Evolutionary conservation across 177 flowering plant species (phyloP).

Genomic region (Vitis hybrid): DNA sequence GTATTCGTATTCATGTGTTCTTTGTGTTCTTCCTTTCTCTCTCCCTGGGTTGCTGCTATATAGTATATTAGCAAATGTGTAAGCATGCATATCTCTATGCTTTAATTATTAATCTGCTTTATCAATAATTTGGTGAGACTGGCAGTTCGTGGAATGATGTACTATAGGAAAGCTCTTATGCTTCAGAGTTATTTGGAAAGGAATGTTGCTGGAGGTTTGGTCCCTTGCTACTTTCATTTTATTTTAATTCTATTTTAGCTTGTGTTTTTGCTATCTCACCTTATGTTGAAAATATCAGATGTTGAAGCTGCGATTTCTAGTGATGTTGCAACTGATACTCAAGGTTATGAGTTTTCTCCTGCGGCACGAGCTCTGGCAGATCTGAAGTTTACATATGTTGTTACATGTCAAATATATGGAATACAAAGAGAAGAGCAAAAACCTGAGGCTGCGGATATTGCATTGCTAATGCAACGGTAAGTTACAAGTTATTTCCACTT

Average conservation of each 20-base stretch:
- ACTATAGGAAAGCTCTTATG: conserved; percentile 95
- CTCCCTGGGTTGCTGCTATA: no score
- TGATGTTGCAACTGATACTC: conserved; percentile 50
- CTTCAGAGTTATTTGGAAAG: conserved; percentile 90
- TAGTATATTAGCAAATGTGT: background rate
- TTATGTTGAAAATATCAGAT: conserved; percentile 38
- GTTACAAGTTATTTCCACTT: background rate
- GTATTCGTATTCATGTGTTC: no score
- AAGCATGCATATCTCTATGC: background rate
- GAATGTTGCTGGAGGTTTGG: conserved; percentile 59
- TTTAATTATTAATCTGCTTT: background rate
- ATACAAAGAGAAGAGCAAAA: conserved; percentile 94
- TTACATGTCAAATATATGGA: conserved; percentile 98
- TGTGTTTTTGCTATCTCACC: conserved; percentile 14
- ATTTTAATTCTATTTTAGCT: background rate
- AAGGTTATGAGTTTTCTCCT: conserved; percentile 91
- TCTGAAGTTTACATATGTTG: conserved; percentile 93
- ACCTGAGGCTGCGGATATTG: conserved; percentile 94
- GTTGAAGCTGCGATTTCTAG: conserved; percentile 46
- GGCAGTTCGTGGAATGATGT: conserved; percentile 99
- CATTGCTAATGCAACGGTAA: conserved; percentile 90
- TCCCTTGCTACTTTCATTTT: background rate
- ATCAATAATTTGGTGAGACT: background rate
- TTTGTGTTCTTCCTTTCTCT: no score
- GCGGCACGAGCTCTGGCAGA: conserved; percentile 95